Percentiles rank a stretch among this genome's conserved stretches.
These are phyloP conservation scores for Arachnopeziza araneosa DNA, from an alignment of 2,329 filamentous ascomycete species.

Conservation along the genomic window DNA sequence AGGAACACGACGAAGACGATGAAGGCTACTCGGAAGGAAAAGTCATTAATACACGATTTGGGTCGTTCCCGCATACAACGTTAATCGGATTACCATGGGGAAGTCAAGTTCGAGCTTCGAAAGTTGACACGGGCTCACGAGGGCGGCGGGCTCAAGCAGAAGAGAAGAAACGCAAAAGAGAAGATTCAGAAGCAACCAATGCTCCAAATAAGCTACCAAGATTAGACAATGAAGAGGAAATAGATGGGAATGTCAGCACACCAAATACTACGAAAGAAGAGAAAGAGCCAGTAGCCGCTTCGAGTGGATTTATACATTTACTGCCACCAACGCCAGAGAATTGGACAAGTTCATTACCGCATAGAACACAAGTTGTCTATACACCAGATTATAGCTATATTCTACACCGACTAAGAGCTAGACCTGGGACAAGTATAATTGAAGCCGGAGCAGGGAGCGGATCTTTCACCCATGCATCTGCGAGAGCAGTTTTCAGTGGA, in stretches of 20 bases:
- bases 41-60: constrained; percentile 87
- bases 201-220: constrained; percentile 10
- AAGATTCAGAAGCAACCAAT: constrained; percentile 29
- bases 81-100: constrained; percentile 80
- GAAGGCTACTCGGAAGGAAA: constrained; percentile 71
- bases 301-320: constrained; percentile 71
- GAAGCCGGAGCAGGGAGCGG: constrained; percentile 80
- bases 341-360: constrained; percentile 75
- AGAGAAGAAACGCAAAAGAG: constrained; percentile 37
- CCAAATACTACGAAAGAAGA: constrained; percentile 29
- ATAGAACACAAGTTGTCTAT: constrained; percentile 82
- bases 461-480: constrained; percentile 76
- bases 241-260: constrained; percentile 25
- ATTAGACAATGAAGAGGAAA: constrained; percentile 4
- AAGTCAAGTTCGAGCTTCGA: constrained; percentile 82
- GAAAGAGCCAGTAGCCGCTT: constrained; percentile 48
- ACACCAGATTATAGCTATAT: constrained; percentile 85
- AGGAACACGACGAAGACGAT: constrained; percentile 54
- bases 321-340: constrained; percentile 74
- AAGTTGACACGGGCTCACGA: constrained; percentile 86
- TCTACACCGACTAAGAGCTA: constrained; percentile 66
- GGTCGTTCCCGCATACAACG: constrained; percentile 79
- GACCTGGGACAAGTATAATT: constrained; percentile 68
- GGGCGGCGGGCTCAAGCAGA: constrained; percentile 66
- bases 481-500: constrained; percentile 70